Percentiles rank a stretch among this genome's conserved stretches.
phyloP scores from a whole-genome alignment of 495 filamentous ascomycete species.

The Rostrohypoxylon terebratum region DNA sequence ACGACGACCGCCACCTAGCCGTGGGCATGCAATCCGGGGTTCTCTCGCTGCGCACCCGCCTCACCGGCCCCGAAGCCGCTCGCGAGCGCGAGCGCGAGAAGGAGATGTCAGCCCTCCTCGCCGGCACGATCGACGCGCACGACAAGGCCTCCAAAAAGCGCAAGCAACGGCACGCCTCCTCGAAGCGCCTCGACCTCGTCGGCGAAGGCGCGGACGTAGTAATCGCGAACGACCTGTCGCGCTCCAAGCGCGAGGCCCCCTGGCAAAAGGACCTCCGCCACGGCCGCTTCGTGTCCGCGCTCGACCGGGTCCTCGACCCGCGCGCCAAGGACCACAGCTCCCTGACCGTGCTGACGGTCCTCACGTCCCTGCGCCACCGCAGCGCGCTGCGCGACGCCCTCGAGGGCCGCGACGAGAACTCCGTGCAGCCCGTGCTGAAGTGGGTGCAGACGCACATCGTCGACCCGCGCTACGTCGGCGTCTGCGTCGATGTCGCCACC shows the following conservation, averaged over 20 bases:
- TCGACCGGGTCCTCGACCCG: conserved; percentile 79
- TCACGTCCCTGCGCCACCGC: conserved; percentile 87
- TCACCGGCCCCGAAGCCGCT: conserved; percentile 81
- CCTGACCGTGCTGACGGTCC: conserved; percentile 74
- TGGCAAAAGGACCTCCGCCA: conserved; percentile 88
- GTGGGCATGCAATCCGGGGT: conserved; percentile 95
- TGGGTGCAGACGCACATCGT: conserved; percentile 84
- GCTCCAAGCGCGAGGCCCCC: conserved; percentile 67
- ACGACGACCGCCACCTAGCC: conserved; percentile 87
- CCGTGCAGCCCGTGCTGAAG: conserved; percentile 80
- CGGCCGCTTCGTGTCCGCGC: conserved; percentile 77
- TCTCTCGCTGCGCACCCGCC: conserved; percentile 85
- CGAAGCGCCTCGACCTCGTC: conserved; percentile 81
- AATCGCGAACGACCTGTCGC: conserved; percentile 70
- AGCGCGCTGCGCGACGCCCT: conserved; percentile 87
- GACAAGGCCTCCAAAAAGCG: conserved; percentile 74
- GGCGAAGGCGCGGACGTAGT: conserved; percentile 90
- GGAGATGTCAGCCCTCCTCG: conserved; percentile 86
- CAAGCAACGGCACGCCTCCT: conserved; percentile 75
- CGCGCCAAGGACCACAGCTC: conserved; percentile 62
- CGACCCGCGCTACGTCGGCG: conserved; percentile 78
- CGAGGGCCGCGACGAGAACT: conserved; percentile 81
- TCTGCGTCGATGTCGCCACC: conserved; percentile 83
- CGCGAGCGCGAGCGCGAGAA: conserved; percentile 77
- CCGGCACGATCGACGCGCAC: conserved; percentile 76